These are phyloP conservation scores for Melampsora americana DNA, from an alignment of 1,284 basidiomycete genomes.

Conservation along the genomic window DNA sequence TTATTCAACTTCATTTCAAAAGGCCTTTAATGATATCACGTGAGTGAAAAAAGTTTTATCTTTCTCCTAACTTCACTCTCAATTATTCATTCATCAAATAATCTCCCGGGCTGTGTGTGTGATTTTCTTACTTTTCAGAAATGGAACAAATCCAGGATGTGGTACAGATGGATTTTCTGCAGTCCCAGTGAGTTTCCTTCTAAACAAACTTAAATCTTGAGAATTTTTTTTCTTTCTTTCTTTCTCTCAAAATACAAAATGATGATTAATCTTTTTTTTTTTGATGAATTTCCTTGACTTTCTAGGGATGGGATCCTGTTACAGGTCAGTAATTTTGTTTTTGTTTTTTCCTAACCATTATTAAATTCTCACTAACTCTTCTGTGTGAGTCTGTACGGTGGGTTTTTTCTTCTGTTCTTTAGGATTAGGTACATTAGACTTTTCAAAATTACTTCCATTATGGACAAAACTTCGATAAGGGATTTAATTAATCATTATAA, in stretches of 20 bases:
- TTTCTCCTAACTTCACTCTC: background rate
- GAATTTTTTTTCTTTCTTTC: background rate
- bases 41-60: background rate
- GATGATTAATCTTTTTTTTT: background rate
- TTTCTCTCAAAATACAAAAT: too few relatives aligned
- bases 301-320: background rate
- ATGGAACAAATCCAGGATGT: constrained; percentile 60
- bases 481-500: too few relatives aligned
- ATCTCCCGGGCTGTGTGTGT: too few relatives aligned
- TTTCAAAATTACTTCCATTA: too few relatives aligned
- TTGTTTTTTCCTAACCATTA: too few relatives aligned
- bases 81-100: background rate
- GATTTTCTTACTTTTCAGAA: constrained; percentile 13
- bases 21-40: constrained; percentile 61
- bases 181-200: constrained; percentile 52
- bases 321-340: background rate
- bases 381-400: too few relatives aligned
- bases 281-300: background rate
- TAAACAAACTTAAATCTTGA: too few relatives aligned
- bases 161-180: constrained; percentile 58
- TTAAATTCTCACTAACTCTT: too few relatives aligned
- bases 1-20: constrained; percentile 56
- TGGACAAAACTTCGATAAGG: too few relatives aligned
- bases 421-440: too few relatives aligned
- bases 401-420: too few relatives aligned